Base-by-base conservation (phyloP, 2,329 filamentous ascomycete genomes). In the Sphaerulina musiva region DNA sequence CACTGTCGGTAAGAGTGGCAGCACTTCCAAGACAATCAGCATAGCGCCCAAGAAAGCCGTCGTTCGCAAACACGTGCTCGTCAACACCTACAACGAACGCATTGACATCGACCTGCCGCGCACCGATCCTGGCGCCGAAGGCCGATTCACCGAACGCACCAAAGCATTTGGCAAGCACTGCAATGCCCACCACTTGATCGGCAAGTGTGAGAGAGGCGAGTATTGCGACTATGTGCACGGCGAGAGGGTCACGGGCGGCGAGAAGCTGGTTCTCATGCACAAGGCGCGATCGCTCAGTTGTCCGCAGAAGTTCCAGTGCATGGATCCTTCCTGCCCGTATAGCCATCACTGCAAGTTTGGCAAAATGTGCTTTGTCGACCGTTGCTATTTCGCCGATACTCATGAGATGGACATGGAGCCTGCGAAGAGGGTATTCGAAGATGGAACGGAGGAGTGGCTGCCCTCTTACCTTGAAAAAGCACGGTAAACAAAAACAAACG, bases 151-250 rank as follows among this genome's bases (percentile, higher is more conserved):
- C 23, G 61, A 66, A 7, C 64, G 62, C 31, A 60, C 67, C 12
- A 61, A 66, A 29, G 54, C 61, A 5, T 61, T 63, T 20, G 56
- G 54, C 40, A 73, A 73, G 36, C 62, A 64, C 43, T 73, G 71
- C 62, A 73, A 73, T 59, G 64, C 64, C 41, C 69, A 65, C 44
- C 68, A 73, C 50, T 61, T 73, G 11, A 55, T 51, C 4, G 72
- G 71, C 2, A 62, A 70, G 31, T 76, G 74, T 52, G 55, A 62
- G 5, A 66, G 70, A n/a, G 71, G 69, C 7, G 64, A 68, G 9
- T 71, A 71, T 50, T 76, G 74, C 59, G 64, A 67, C 36, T 76
- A 74, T 55, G 62, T 68, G 48, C 74, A 76, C 55, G 71, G 71
- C 38, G 69, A 71, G 36, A 69, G 66, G 20, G 62, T 76, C 17